These are phyloP conservation scores for Amanita brunnescens DNA, from an alignment of 768 basidiomycete species.

Conservation along the genomic window DNA sequence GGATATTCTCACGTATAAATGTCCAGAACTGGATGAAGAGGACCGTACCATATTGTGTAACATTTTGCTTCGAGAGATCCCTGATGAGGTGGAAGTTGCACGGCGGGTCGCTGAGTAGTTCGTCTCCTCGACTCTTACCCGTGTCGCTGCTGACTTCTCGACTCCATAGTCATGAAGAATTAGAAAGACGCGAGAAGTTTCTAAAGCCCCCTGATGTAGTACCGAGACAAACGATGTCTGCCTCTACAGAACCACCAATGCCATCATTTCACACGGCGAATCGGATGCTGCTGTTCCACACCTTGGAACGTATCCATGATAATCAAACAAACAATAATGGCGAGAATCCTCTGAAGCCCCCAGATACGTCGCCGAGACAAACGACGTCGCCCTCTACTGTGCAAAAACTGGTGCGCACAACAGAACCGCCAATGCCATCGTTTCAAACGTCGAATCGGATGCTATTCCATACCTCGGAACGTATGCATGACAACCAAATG, in stretches of 20 bases:
- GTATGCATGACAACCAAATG: background rate
- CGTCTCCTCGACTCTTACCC: constrained; percentile 16
- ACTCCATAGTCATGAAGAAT: background rate
- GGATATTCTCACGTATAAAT: background rate
- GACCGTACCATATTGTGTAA: constrained; percentile 7
- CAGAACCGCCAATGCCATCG: background rate
- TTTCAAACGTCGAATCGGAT: constrained; percentile 1
- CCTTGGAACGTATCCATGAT: background rate
- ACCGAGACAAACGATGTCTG: background rate
- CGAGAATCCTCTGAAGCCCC: background rate
- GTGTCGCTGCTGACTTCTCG: background rate
- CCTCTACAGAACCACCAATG: background rate
- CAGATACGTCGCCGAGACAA: background rate
- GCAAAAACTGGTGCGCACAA: too few relatives aligned
- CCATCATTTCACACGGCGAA: background rate
- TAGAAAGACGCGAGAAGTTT: background rate
- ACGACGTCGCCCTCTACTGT: background rate
- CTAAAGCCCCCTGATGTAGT: background rate
- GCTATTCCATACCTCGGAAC: background rate
- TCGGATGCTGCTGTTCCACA: background rate
- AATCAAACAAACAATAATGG: background rate
- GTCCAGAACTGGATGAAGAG: background rate
- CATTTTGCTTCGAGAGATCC: constrained; percentile 41
- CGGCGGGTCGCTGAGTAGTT: constrained; percentile 41
- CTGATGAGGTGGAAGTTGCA: constrained; percentile 35